Conservation (phyloP, 2,329 filamentous ascomycete species). For the Paracorniculantispora psalliotae region DNA sequence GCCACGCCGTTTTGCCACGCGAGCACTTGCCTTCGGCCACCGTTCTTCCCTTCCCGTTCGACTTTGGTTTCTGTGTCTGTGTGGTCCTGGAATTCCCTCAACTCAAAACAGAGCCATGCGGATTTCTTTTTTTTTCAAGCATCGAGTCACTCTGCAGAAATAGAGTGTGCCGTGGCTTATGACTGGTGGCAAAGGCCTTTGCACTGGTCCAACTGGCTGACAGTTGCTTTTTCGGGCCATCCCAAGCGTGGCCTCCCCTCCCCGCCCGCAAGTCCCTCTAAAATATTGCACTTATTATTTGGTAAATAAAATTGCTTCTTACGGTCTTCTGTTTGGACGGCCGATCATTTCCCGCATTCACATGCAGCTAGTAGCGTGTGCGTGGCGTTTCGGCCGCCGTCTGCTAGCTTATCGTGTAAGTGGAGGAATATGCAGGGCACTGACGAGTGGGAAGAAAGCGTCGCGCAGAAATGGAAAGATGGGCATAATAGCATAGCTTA, state of each 20-base stretch:
- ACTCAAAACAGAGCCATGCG: neutral
- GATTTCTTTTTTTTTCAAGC: neutral
- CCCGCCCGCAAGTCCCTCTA: neutral
- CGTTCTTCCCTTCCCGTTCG: neutral
- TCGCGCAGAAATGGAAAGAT: neutral
- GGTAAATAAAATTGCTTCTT: neutral
- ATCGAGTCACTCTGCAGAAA: neutral
- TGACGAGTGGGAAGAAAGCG: neutral
- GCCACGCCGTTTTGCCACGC: neutral
- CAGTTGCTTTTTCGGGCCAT: neutral
- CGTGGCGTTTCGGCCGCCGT: neutral
- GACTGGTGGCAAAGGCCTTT: neutral
- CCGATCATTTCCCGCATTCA: neutral
- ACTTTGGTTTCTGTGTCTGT: neutral
- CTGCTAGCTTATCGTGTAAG: constrained; percentile 6
- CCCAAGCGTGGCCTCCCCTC: neutral
- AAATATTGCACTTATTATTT: neutral
- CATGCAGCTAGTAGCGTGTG: neutral
- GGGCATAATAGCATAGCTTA: neutral
- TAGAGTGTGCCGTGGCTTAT: neutral
- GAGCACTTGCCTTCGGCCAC: neutral
- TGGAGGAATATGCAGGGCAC: neutral
- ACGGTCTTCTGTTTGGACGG: neutral
- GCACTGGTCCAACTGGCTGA: neutral
- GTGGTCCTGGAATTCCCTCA: neutral